A percentile compares a stretch with the other conserved stretches of the same genome.
phyloP scores from a whole-genome alignment of 257 asterid genomes.

The Apocynum venetum region DNA sequence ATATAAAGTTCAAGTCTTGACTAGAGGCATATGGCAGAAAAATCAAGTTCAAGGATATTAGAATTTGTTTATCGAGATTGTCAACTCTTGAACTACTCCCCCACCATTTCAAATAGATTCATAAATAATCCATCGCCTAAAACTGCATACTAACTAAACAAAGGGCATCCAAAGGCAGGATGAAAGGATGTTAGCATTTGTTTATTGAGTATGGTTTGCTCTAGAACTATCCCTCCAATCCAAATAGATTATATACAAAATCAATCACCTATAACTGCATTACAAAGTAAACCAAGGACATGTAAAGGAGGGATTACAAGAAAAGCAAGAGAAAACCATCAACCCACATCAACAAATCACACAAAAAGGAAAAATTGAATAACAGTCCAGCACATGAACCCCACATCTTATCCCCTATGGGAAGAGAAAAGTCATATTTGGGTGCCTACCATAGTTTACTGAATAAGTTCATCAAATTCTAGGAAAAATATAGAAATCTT shows the following conservation, averaged over 20 bases:
- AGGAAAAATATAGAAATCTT: not conserved
- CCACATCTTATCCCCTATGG: not conserved
- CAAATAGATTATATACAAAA: not conserved
- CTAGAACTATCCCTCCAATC: not conserved
- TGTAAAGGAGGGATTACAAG: not conserved
- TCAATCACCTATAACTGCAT: not conserved
- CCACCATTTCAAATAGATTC: not conserved
- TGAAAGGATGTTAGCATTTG: not conserved
- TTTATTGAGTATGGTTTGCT: not conserved
- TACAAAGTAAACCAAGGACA: not conserved
- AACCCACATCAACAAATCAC: not conserved
- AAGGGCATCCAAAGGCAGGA: not conserved
- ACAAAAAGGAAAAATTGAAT: not conserved
- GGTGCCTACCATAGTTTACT: not conserved
- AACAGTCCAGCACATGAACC: not conserved
- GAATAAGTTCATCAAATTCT: not conserved
- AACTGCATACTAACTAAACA: not conserved
- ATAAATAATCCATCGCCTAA: not conserved
- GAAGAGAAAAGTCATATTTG: not conserved
- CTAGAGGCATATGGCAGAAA: too few relatives aligned
- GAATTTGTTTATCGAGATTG: not conserved
- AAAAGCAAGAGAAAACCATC: not conserved
- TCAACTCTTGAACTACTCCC: not conserved
- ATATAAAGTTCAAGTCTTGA: too few relatives aligned
- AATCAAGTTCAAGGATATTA: not conserved